A percentile compares a stretch with the other conserved stretches of the same genome.
Conservation (phyloP, 2,329 filamentous ascomycete genomes). For the Colletotrichum caudatum region DNA sequence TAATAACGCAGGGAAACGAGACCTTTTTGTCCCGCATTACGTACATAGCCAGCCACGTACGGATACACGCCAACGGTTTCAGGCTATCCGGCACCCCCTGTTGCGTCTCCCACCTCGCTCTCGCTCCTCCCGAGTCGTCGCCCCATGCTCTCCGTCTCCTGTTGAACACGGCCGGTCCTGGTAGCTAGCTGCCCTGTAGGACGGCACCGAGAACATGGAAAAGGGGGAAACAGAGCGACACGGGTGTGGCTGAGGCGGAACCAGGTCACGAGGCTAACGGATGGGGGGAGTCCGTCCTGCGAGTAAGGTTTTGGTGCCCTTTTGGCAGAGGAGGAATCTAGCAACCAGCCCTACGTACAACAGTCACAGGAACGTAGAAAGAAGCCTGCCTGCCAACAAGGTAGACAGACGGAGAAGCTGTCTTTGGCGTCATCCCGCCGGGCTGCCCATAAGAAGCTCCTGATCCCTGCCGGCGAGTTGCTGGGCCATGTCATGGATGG, state of each 20-base stretch:
- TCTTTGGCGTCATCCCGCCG: slow-evolving; percentile 28
- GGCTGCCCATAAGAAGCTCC: background rate
- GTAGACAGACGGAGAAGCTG: background rate
- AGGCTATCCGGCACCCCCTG: background rate
- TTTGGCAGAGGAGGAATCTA: background rate
- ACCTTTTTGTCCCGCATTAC: slow-evolving; percentile 4
- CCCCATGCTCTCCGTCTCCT: no score
- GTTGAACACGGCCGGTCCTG: background rate
- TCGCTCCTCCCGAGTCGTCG: background rate
- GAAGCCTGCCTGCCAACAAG: background rate
- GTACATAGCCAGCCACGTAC: no score
- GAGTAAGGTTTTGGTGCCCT: background rate
- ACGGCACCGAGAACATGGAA: background rate
- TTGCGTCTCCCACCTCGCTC: background rate
- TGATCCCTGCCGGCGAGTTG: background rate
- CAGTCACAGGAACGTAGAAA: no score
- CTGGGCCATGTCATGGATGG: no score
- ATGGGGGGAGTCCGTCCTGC: background rate
- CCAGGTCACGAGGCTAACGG: background rate
- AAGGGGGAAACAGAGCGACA: background rate
- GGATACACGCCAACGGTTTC: slow-evolving; percentile 14
- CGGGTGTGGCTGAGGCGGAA: background rate
- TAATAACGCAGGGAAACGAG: background rate
- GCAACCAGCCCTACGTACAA: no score
- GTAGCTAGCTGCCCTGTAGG: background rate